Evolutionary conservation across 1,284 basidiomycete species (phyloP).

Genomic region (Moesziomyces parantarcticus): DNA sequence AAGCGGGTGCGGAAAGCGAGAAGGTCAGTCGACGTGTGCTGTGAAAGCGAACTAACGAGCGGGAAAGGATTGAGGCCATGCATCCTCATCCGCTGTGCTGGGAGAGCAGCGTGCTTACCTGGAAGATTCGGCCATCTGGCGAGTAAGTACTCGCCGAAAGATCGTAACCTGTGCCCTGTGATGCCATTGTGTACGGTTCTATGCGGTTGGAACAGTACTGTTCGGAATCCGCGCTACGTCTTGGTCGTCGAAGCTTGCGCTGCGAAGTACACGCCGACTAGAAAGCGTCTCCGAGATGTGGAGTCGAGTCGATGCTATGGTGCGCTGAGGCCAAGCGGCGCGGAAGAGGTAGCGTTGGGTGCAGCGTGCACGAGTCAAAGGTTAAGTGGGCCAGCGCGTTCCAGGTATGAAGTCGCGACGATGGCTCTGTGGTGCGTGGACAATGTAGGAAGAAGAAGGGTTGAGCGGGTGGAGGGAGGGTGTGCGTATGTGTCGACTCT

Average conservation of each 20-base stretch:
- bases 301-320: no score
- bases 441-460: neutral
- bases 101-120: slow-evolving; percentile 68
- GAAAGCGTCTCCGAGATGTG: no score
- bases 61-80: neutral
- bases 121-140: slow-evolving; percentile 97
- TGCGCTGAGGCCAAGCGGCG: no score
- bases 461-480: slow-evolving; percentile 2
- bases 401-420: no score
- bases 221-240: no score
- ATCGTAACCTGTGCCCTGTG: slow-evolving; percentile 98
- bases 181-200: slow-evolving; percentile 76
- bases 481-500: neutral
- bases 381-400: no score
- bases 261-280: no score
- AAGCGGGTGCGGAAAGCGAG: neutral
- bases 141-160: slow-evolving; percentile 98
- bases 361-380: no score
- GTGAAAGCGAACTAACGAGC: no score
- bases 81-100: no score
- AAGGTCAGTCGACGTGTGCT: neutral
- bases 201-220: neutral
- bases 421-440: no score
- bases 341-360: no score
- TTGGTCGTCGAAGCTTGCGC: neutral